Base-by-base conservation (phyloP, 176 grass and related monocot genomes). In the Bolboschoenus planiculmis region DNA sequence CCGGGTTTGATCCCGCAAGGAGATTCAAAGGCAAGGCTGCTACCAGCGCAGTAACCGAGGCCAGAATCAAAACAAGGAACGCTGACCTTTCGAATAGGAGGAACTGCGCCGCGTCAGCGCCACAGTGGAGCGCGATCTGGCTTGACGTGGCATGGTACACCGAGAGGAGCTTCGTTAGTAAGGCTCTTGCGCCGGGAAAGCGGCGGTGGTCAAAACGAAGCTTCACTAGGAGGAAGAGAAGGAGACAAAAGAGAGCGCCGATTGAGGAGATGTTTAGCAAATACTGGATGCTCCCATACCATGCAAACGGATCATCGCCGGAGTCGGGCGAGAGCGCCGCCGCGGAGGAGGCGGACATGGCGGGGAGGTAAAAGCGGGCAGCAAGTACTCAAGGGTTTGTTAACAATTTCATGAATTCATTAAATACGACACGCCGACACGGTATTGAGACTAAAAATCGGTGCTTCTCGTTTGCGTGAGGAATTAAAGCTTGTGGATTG, bases 101-200 rank as follows among this genome's bases (percentile, higher is more conserved):
- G 56, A 99, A 99, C 83, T 99, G 96, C 1, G 96, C 96, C 27
- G 96, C 96, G 78, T 99, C 96, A 35, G 96, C 96, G 82, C 96
- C 96, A 68, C 96, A 99, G 92, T 99, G 96, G 68, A 99, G 92
- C 42, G 96, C 96, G 87, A 99, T 99, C 90, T 99, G 96, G 79
- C 86, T 81, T 8, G 90, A 86, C 0, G 96, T 99, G 53, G 96
- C 83, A 80, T 99, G 96, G 91, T 95, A 95, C 58, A 99, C 96
- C 67, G 96, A 89, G 66, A 93, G 90, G 53, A 99, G 92, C 89
- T 99, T 99, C 79, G 96, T 90, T 26, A 88, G 84, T 16, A 99
- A 87, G 60, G 96, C 96, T 37, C 92, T 90, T 6, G 96, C 89
- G 18, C 96, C 96, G 33, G 92, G 92, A 79, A 99, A 95, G 86